Conservation (phyloP, 2,329 filamentous ascomycete species). For the Colletotrichum sp. region DNA sequence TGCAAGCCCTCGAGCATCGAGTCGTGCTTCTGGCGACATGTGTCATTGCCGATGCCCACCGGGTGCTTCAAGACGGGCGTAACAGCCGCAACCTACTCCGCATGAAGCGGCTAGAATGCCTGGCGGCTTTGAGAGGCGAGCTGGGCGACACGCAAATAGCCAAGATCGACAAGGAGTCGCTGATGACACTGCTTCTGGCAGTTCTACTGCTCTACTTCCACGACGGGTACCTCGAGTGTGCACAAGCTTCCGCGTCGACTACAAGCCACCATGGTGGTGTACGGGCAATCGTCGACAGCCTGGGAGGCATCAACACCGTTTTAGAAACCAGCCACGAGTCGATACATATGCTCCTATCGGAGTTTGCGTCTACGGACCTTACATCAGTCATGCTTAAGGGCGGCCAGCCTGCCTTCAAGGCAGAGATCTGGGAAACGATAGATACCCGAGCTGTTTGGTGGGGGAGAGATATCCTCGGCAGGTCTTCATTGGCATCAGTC, state of each 20-base stretch:
- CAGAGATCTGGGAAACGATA: slow-evolving; percentile 41
- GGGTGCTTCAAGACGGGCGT: slow-evolving; percentile 33
- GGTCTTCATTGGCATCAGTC: slow-evolving; percentile 37
- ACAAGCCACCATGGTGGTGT: slow-evolving; percentile 39
- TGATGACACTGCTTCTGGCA: slow-evolving; percentile 40
- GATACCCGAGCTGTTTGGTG: slow-evolving; percentile 47
- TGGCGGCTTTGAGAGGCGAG: slow-evolving; percentile 35
- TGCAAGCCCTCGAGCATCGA: slow-evolving; percentile 34
- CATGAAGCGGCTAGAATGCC: slow-evolving; percentile 33
- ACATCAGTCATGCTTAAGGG: slow-evolving; percentile 45
- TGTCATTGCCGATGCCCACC: slow-evolving; percentile 35
- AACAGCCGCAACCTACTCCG: slow-evolving; percentile 28
- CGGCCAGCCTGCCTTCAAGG: slow-evolving; percentile 40
- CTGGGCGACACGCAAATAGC: slow-evolving; percentile 25
- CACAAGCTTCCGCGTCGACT: slow-evolving; percentile 27
- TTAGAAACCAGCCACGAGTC: slow-evolving; percentile 31
- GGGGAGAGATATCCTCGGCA: slow-evolving; percentile 39
- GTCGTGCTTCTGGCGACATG: slow-evolving; percentile 36
- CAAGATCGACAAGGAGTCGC: slow-evolving; percentile 31
- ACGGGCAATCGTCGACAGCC: slow-evolving; percentile 36
- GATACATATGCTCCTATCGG: slow-evolving; percentile 44
- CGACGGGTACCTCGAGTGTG: slow-evolving; percentile 41
- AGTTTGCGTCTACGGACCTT: slow-evolving; percentile 48
- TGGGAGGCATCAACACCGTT: slow-evolving; percentile 32
- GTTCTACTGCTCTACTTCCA: slow-evolving; percentile 48